Conservation (phyloP, 345 rosid species). For the Corymbia maculata region DNA sequence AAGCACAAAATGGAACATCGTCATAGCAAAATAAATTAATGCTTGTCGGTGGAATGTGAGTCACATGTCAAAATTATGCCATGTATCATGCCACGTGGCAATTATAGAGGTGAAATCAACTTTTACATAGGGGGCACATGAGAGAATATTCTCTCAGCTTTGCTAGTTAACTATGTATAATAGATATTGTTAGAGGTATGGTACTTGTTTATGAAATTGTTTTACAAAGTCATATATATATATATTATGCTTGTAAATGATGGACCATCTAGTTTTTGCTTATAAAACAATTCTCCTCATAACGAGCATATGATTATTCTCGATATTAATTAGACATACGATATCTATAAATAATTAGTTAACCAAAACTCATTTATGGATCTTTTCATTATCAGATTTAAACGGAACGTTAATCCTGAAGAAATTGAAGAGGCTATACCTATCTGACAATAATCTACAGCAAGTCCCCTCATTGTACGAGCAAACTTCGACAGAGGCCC, state of each 20-base stretch:
- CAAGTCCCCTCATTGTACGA: rapidly evolving
- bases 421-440: neutral
- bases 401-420: neutral
- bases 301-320: too few species aligned
- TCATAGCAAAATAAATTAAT: neutral
- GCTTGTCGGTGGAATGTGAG: neutral
- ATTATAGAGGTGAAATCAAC: neutral
- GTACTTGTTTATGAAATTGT: too few species aligned
- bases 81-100: neutral
- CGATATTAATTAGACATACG: rapidly evolving
- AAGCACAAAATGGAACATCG: neutral
- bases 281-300: neutral
- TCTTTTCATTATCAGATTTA: neutral
- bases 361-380: rapidly evolving
- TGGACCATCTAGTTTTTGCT: rapidly evolving
- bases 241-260: neutral
- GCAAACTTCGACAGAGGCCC: neutral
- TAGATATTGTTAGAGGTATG: too few species aligned
- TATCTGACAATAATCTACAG: neutral
- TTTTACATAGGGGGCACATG: neutral
- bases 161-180: neutral
- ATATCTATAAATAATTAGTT: too few species aligned
- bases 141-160: neutral
- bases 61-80: neutral
- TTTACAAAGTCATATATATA: too few species aligned